Evolutionary conservation across 2,329 filamentous ascomycete genomes (phyloP).

Genomic region (Calonectria leucothoes): DNA sequence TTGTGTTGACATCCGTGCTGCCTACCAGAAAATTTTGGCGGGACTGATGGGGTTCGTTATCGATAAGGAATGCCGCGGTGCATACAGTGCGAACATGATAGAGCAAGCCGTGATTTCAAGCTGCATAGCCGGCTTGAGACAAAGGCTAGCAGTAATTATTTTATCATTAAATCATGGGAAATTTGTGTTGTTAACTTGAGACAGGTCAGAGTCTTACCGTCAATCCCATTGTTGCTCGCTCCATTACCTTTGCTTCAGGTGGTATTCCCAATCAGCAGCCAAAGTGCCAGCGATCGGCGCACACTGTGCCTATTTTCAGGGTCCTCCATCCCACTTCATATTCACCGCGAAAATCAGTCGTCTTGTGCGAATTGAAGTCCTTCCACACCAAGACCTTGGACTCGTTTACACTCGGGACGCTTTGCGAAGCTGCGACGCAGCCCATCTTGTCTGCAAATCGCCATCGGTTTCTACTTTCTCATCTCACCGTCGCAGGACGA

Average conservation of each 20-base stretch:
- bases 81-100: conserved; percentile 30
- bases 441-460: neutral
- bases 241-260: neutral
- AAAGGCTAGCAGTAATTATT: neutral
- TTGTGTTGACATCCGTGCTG: conserved; percentile 29
- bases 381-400: neutral
- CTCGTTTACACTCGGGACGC: neutral
- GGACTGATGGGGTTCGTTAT: conserved; percentile 42
- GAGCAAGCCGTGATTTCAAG: neutral
- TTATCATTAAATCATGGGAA: neutral
- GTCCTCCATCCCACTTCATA: conserved; percentile 18
- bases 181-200: neutral
- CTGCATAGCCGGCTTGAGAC: neutral
- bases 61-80: conserved; percentile 44
- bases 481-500: conserved; percentile 19
- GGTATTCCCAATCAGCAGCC: neutral
- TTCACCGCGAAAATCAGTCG: conserved; percentile 19
- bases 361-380: conserved; percentile 19
- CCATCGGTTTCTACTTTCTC: neutral
- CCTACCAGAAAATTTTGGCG: conserved; percentile 45
- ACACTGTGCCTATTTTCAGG: conserved; percentile 22
- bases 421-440: neutral
- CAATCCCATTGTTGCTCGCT: neutral
- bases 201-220: neutral
- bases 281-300: conserved; percentile 15